Evolutionary conservation across 352 stramenopile species (phyloP), one percentile per base, ranked within the genome.

Genomic region (Phytophthora sojae): DNA sequence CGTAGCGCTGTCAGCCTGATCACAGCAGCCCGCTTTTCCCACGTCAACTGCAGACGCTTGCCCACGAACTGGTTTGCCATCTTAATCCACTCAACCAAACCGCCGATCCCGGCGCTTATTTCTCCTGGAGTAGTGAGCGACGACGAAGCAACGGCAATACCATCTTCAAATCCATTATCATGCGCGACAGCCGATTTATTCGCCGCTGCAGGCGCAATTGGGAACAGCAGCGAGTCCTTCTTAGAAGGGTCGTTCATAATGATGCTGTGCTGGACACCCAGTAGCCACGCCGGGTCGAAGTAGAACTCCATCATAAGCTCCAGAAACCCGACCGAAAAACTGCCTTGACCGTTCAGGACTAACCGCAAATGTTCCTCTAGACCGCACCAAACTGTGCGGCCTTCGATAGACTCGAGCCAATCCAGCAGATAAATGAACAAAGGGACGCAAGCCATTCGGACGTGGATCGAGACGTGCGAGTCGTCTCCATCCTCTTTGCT

Each of bases 281-380:
- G 64, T 0, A 85, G 61, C 45, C 75, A 89, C 3, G 61, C 65
- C 19, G 85, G 86, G 55, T 96, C 84, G 45, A 92, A 93, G 67
- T 93, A 93, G 58, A 93, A 91, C 61, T 95, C 87, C 78, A 94
- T 91, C 86, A 94, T 94, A 23, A 95, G 80, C 64, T 95, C 86
- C 15, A 93, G 56, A 47, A 95, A 93, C 0, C 85, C 85, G 21
- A 80, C 66, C 2, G 85, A 92, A 37, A 91, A 91, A 52, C 66
- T 91, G 25, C 84, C 76, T 57, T 94, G 81, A n/a, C 84, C 84
- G 23, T 91, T 92, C n/a, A 93, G 30, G 19, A 92, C 82, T 54
- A 85, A 68, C 17, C 85, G 83, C 23, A 95, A 62, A 57, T 94
- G 79, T 29, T 95, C 88, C 66, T 95, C 88, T 2, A 95, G 66